Conservation (phyloP, 495 filamentous ascomycete genomes). For the Achaetomiella virescens region DNA sequence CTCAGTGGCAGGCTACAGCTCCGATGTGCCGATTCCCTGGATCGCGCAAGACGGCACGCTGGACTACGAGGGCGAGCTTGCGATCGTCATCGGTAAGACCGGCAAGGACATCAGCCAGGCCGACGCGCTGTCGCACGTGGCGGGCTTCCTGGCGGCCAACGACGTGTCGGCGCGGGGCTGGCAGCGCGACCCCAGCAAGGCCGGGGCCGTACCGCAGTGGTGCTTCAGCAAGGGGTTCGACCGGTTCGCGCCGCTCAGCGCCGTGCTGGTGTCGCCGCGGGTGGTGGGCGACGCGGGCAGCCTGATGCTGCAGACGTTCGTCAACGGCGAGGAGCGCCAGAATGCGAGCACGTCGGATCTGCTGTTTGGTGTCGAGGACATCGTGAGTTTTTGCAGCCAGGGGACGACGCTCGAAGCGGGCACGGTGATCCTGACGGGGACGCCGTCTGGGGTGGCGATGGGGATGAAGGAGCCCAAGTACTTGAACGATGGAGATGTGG, state of each 20-base stretch:
- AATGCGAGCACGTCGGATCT: background rate
- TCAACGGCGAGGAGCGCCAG: background rate
- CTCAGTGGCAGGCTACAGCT: slow-evolving; percentile 4
- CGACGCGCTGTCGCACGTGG: background rate
- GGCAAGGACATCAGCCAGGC: slow-evolving; percentile 31
- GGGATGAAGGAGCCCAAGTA: slow-evolving; percentile 53
- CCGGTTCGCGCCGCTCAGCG: slow-evolving; percentile 35
- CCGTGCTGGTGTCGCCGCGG: slow-evolving; percentile 38
- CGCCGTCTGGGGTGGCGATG: slow-evolving; percentile 36
- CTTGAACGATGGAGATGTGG: slow-evolving; percentile 54
- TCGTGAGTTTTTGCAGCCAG: slow-evolving; percentile 3
- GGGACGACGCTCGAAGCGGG: slow-evolving; percentile 33
- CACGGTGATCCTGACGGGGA: slow-evolving; percentile 41
- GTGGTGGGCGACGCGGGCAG: slow-evolving; percentile 12
- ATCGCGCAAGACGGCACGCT: slow-evolving; percentile 13
- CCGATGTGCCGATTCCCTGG: slow-evolving; percentile 13
- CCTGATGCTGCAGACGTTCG: background rate
- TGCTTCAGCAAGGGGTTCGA: slow-evolving; percentile 35
- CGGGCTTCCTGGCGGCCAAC: background rate
- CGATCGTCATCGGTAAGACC: slow-evolving; percentile 18
- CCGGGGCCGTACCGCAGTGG: slow-evolving; percentile 25
- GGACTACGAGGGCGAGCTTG: slow-evolving; percentile 27
- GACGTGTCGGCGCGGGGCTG: background rate
- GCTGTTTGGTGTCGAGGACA: background rate
- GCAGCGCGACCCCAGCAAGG: slow-evolving; percentile 25